Percentiles rank a stretch among this genome's conserved stretches.
Evolutionary conservation across 805 yeast species (phyloP).

Genomic region (Nematodospora valgi): DNA sequence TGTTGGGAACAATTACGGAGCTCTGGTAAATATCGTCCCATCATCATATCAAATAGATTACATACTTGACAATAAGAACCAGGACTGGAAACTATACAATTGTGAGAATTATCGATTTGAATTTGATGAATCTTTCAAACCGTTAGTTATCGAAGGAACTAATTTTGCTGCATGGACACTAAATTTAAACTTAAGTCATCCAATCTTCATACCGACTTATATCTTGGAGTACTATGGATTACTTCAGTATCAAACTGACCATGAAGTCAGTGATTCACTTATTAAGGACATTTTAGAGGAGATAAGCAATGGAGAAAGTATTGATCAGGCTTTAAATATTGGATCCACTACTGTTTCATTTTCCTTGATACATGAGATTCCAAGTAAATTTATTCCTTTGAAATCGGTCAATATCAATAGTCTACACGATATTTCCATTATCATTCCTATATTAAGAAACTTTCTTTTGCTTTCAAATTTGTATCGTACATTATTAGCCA

Average conservation of each 20-base stretch:
- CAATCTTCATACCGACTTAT: conserved; percentile 24
- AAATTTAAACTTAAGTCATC: conserved; percentile 20
- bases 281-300: conserved; percentile 4
- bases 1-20: conserved; percentile 17
- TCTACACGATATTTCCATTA: conserved; percentile 20
- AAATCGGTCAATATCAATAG: conserved; percentile 19
- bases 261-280: not conserved
- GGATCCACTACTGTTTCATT: conserved; percentile 4
- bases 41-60: conserved; percentile 9
- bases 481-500: conserved; percentile 5
- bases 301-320: conserved; percentile 5
- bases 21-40: conserved; percentile 20
- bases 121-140: conserved; percentile 5
- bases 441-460: conserved; percentile 31
- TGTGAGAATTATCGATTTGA: conserved; percentile 14
- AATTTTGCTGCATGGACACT: conserved; percentile 20
- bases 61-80: conserved; percentile 18
- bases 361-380: conserved; percentile 10
- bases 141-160: not conserved
- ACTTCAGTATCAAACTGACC: not conserved
- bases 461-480: conserved; percentile 25
- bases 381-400: conserved; percentile 21
- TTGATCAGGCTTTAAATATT: conserved; percentile 5
- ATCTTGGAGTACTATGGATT: conserved; percentile 30
- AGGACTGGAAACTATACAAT: conserved; percentile 17